Evolutionary conservation across 1,284 basidiomycete genomes (phyloP).

Genomic region (Ceratobasidium sp.): DNA sequence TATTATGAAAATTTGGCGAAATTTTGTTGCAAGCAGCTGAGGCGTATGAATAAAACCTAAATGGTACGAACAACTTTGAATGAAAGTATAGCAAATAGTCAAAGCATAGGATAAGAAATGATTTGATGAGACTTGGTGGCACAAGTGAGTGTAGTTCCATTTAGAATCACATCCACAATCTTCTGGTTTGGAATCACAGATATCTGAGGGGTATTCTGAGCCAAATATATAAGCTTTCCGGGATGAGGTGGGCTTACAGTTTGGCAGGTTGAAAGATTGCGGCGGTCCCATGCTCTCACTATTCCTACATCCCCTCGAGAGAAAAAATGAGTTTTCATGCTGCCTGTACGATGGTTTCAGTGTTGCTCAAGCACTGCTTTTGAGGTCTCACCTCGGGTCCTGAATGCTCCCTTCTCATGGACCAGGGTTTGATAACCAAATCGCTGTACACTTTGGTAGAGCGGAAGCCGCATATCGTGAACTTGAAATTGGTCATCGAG

Average conservation of each 20-base stretch:
- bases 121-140: constrained; percentile 32
- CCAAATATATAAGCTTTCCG: not conserved
- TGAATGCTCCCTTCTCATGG: constrained; percentile 20
- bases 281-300: constrained; percentile 30
- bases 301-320: constrained; percentile 27
- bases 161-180: constrained; percentile 15
- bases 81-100: not conserved
- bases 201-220: not conserved
- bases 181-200: constrained; percentile 16
- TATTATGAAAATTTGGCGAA: no score
- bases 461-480: constrained; percentile 22
- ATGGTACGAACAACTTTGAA: constrained; percentile 11
- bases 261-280: constrained; percentile 7
- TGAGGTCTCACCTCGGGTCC: constrained; percentile 13
- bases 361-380: not conserved
- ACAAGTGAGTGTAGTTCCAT: not conserved
- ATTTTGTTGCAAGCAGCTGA: no score
- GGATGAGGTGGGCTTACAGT: not conserved
- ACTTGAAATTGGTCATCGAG: constrained; percentile 36
- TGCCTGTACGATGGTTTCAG: not conserved
- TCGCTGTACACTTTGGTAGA: constrained; percentile 30
- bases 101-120: constrained; percentile 25
- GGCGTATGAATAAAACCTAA: not conserved
- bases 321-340: constrained; percentile 8
- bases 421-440: constrained; percentile 24